Evolutionary conservation across 495 filamentous ascomycete species (phyloP), one percentile per base, ranked within the genome.

Genomic region (Talaromyces wortmannii): DNA sequence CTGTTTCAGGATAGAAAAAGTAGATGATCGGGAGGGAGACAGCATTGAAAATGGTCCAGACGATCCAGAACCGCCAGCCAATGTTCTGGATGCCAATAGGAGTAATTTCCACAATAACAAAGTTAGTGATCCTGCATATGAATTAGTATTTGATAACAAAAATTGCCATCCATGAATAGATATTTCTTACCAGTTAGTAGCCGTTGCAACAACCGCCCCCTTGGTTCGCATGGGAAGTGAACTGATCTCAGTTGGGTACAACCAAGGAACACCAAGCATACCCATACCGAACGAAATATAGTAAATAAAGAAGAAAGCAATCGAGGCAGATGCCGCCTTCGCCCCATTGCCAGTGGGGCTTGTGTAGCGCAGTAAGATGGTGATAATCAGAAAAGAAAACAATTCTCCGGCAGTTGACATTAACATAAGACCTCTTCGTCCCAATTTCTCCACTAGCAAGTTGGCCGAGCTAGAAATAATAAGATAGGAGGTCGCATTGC

Each of bases 1-100:
- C 72, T 29, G 83, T 84, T 60, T 87, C 83, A 1, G 81, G 83
- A 57, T 82, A 85, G 48, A 85, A 76, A 57, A 85, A 76, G 58
- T 81, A 87, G 16, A 84, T 76, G 30, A 85, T 67, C 0, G 81
- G 81, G 0, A 86, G 63, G 62, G 86, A 87, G 23, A 63, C 54
- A 7, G 72, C 73, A 57, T 85, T 85, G 59, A 82, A 72, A 6
- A 80, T 74, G 6, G 77, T 78, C 71, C 79, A 86, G 29, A 85
- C 78, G 58, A 86, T 78, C 68, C 80, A 87, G 63, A 84, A 84
- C 48, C 69, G 65, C 79, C 79, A 84, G 2, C 74, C 71, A 13
- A 84, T 67, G 47, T 64, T 76, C 40, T 77, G 67, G 55, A 85
- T 81, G 5, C 80, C 81, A n/a, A 77, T 68, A 1, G 80, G 81